Evolutionary conservation across 2,329 filamentous ascomycete species (phyloP).

Genomic region (Fusarium secorum): DNA sequence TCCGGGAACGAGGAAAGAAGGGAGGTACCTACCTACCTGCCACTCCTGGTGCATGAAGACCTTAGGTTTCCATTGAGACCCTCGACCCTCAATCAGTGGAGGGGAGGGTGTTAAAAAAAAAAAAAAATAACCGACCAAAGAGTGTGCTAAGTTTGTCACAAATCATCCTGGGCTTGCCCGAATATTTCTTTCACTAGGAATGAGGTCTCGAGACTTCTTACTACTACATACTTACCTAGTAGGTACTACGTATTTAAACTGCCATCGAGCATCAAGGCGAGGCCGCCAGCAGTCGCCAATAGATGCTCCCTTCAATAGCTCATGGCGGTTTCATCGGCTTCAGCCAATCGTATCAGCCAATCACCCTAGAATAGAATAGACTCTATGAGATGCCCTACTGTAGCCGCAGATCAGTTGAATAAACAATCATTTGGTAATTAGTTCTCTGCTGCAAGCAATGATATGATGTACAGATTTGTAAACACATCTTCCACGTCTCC

Average conservation of each 20-base stretch:
- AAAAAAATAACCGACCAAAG: not conserved
- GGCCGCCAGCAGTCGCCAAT: constrained; percentile 1
- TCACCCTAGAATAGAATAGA: not conserved
- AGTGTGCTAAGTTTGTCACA: not conserved
- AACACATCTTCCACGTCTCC: not conserved
- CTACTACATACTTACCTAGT: not conserved
- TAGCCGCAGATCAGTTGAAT: not conserved
- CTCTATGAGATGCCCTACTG: not conserved
- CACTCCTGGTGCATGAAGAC: not conserved
- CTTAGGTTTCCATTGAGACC: not conserved
- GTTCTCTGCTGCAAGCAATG: constrained; percentile 2
- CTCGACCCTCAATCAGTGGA: not conserved
- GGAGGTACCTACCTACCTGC: not conserved
- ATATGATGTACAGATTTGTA: not conserved
- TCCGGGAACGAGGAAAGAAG: constrained; percentile 22
- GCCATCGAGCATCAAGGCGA: not conserved
- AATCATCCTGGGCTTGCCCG: not conserved
- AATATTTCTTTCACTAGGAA: not conserved
- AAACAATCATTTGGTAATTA: not conserved
- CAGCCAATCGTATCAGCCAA: constrained; percentile 13
- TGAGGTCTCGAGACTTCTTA: not conserved
- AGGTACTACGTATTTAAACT: not conserved
- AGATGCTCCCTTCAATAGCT: not conserved
- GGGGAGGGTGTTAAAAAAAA: not conserved
- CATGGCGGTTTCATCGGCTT: not conserved